A percentile compares a stretch with the other conserved stretches of the same genome.
phyloP scores from a whole-genome alignment of 1,284 basidiomycete species.

The Pseudozyma pruni region DNA sequence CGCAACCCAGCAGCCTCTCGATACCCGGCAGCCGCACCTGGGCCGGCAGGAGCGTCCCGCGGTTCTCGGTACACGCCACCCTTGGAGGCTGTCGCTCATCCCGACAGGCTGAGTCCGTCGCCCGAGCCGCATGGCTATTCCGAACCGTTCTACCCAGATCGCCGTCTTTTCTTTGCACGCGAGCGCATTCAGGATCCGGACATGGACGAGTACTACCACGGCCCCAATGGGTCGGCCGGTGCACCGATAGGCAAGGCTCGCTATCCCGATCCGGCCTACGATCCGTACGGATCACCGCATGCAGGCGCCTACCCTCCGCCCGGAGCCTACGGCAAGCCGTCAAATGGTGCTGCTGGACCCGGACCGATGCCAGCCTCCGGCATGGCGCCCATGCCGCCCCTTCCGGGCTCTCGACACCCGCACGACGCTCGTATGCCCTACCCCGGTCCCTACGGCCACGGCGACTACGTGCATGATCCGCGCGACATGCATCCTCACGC shows the following conservation, averaged over 20 bases:
- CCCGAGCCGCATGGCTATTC: slow-evolving; percentile 31
- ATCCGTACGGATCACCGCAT: slow-evolving; percentile 37
- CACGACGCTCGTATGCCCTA: slow-evolving; percentile 22
- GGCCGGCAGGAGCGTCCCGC: slow-evolving; percentile 12
- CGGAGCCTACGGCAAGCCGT: slow-evolving; percentile 13
- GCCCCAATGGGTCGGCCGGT: slow-evolving; percentile 13
- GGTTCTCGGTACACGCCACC: slow-evolving; percentile 37
- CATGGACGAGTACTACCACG: slow-evolving; percentile 49
- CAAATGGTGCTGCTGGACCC: slow-evolving; percentile 15
- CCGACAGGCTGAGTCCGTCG: slow-evolving; percentile 24
- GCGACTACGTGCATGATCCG: slow-evolving; percentile 33
- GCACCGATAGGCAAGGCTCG: slow-evolving; percentile 18
- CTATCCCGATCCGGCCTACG: slow-evolving; percentile 32
- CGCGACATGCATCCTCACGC: slow-evolving; percentile 33
- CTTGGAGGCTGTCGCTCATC: slow-evolving; percentile 10
- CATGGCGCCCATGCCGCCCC: slow-evolving; percentile 15
- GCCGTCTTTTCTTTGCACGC: slow-evolving; percentile 43
- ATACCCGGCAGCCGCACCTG: slow-evolving; percentile 17
- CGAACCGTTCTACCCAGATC: slow-evolving; percentile 48
- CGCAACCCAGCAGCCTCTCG: slow-evolving; percentile 12
- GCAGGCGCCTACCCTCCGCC: slow-evolving; percentile 23
- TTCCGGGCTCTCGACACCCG: slow-evolving; percentile 9
- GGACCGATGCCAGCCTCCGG: slow-evolving; percentile 17
- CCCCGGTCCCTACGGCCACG: slow-evolving; percentile 20
- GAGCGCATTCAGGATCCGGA: slow-evolving; percentile 48